phyloP scores from a whole-genome alignment of 106 monocot genomes.

The Phalaenopsis aphrodite region DNA sequence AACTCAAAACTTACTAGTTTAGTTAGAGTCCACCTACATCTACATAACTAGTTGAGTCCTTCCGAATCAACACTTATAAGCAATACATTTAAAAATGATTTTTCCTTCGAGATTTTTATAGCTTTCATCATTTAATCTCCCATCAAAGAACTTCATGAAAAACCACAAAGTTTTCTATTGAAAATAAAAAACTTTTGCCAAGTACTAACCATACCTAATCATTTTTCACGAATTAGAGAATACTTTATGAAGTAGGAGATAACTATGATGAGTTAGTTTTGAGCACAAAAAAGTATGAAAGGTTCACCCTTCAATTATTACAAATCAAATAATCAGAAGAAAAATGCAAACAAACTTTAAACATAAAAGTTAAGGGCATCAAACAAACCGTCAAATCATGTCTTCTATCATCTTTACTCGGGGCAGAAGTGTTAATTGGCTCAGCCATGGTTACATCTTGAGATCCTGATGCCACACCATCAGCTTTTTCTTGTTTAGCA shows the following conservation, averaged over 20 bases:
- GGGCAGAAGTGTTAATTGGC: constrained; percentile 21
- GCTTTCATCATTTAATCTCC: neutral
- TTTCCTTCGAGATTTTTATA: neutral
- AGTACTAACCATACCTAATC: neutral
- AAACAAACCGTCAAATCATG: constrained; percentile 44
- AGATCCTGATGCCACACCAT: constrained; percentile 36
- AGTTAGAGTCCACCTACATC: too few relatives aligned
- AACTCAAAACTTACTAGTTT: too few relatives aligned
- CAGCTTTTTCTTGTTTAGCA: constrained; percentile 47
- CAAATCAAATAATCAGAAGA: neutral
- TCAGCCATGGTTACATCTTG: constrained; percentile 58
- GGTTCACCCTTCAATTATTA: neutral
- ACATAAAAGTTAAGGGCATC: neutral
- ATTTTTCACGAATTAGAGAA: neutral
- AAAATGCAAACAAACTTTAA: neutral
- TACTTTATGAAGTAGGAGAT: neutral
- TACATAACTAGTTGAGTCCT: too few relatives aligned
- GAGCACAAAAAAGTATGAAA: neutral
- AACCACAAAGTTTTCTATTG: neutral
- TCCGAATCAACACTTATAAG: too few relatives aligned
- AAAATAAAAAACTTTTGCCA: neutral
- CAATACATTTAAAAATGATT: neutral
- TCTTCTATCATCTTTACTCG: constrained; percentile 34
- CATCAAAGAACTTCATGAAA: neutral
- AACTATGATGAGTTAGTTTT: neutral